Evolutionary conservation across 495 filamentous ascomycete genomes (phyloP), one percentile per base, ranked within the genome.

Genomic region (Mytilinidion resinicola): DNA sequence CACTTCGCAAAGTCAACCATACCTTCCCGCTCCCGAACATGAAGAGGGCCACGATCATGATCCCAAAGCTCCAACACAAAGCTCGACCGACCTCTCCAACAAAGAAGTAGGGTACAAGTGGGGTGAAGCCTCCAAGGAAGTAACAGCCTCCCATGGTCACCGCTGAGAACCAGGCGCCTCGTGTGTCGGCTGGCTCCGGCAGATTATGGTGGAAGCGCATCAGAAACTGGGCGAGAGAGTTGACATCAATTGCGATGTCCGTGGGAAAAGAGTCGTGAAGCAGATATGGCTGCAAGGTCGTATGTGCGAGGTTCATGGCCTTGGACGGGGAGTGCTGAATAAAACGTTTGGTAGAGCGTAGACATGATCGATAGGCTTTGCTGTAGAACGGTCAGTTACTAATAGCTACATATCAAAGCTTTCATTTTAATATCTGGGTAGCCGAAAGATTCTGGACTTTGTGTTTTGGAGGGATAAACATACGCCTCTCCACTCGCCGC

Each of bases 401-500:
- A 49, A 9, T 1, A 25, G 14, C 10, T 17, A 9, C 14, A 46
- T 9, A 20, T 11, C 14, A 7, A 15, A 46, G n/a, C 14, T 15
- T 20, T 20, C 42, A 15, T 6, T 5, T n/a, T 46, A 9, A n/a
- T 6, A 17, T 10, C 6, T 30, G 25, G 25, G 25, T 30, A 30
- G 25, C 25, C 6, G 25, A 30, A n/a, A n/a, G 25, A 30, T 30
- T 30, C 25, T 30, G 25, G 25, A 3, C 25, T 30, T 30, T 6
- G 25, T 30, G 25, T 6, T 30, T 30, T 30, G 25, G 35, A 11
- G 51, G 11, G 3, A 19, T 3, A 8, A 56, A 25, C 51, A 14
- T 47, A 60, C 57, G 66, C 53, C 33, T 81, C 78, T 3, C 72
- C 79, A 7, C 69, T 68, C n/a, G 79, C 73, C 1, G 74, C 75